Evolutionary conservation across 108 stramenopile species (phyloP), one percentile per base, ranked within the genome.

Genomic region (Phaeodactylum tricornutum): DNA sequence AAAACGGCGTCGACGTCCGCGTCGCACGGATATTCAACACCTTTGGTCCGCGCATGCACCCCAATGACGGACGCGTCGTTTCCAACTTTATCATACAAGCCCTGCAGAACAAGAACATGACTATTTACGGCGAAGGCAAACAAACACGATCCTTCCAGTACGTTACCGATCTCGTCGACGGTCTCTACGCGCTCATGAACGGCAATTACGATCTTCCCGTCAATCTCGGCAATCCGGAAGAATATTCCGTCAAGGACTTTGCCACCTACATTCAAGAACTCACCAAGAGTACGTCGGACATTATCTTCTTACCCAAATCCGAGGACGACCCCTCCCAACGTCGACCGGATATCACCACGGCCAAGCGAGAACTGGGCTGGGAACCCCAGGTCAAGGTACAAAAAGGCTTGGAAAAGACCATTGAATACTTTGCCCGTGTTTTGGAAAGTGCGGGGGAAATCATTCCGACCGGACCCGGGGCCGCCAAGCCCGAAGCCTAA

Each of bases 21-120:
- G 93, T 99, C 5, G 97, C 99, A 0, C 73, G 99, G 20, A 99
- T 99, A 36, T 99, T 99, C 86, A 99, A 99, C 65, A 99, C 99
- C 16, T 99, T 94, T 57, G 99, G 99, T 5, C 96, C 96, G 4
- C 62, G 93, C 9, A 98, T 99, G 99, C 97, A 99, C 52, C 97
- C 97, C 32, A 95, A 98, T 55, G 97, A 98, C 55, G 98, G 98
- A 0, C 86, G 98, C 31, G 98, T 99, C 4, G 98, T 99, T 5
- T 83, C 79, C 46, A 98, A 98, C 68, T 99, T 99, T 67, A 96
- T 99, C 71, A 99, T 97, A 55, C 95, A 99, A 64, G 76, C 94
- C 14, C 69, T 99, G 11, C 92, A 96, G 53, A 85, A 84, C 30
- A 94, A 97, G 50, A 75, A 86, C 24, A 64, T 99, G 47, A 98